Evolutionary conservation across 2,329 filamentous ascomycete genomes (phyloP).

Genomic region (Penicillium sp.): DNA sequence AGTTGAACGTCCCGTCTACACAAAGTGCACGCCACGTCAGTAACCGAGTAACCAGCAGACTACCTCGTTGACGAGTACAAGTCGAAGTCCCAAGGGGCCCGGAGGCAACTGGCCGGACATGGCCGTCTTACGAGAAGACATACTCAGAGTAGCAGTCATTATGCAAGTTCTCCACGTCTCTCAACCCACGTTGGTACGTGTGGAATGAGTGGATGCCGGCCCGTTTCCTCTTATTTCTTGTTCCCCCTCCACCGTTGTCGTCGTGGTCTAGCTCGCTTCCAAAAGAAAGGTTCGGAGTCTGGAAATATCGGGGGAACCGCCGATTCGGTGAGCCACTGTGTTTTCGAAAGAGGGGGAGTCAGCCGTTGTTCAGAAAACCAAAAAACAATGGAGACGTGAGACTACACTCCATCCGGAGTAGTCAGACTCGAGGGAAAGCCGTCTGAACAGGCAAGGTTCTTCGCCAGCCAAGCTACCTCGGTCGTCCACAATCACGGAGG

Average conservation of each 20-base stretch:
- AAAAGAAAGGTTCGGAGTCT: background rate
- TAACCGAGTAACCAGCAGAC: slow-evolving; percentile 36
- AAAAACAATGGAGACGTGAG: background rate
- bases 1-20: slow-evolving; percentile 53
- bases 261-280: slow-evolving; percentile 11
- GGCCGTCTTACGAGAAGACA: slow-evolving; percentile 31
- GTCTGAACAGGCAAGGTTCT: background rate
- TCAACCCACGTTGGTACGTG: slow-evolving; percentile 29
- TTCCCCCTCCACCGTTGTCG: slow-evolving; percentile 20
- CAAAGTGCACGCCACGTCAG: slow-evolving; percentile 39
- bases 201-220: slow-evolving; percentile 20
- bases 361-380: background rate
- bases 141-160: slow-evolving; percentile 50
- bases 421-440: background rate
- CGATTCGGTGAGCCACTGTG: slow-evolving; percentile 6
- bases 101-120: slow-evolving; percentile 11
- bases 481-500: slow-evolving; percentile 23
- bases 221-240: slow-evolving; percentile 21
- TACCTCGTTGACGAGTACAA: slow-evolving; percentile 12
- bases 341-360: slow-evolving; percentile 1
- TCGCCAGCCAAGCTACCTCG: slow-evolving; percentile 14
- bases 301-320: slow-evolving; percentile 3
- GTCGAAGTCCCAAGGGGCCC: slow-evolving; percentile 14
- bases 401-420: background rate
- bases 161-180: slow-evolving; percentile 35